Evolutionary conservation across 352 stramenopile genomes (phyloP), one percentile per base, ranked within the genome.

Genomic region (Phytophthora brassicae): DNA sequence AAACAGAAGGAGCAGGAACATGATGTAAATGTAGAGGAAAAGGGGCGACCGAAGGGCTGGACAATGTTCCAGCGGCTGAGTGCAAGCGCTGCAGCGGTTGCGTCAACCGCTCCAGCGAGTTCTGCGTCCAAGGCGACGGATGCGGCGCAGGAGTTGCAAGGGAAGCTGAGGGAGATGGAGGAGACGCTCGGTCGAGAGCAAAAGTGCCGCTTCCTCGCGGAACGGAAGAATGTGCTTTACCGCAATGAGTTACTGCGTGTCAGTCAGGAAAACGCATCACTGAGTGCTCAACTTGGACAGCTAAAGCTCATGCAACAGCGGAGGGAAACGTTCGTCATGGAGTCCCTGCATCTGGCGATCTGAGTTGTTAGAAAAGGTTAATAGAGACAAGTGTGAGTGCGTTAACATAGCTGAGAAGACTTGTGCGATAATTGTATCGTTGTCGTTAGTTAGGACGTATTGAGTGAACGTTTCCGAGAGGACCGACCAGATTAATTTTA

Each of bases 151-250:
- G 26, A 31, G 26, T 31, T 22, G 52, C 70, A 26, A 51, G 8
- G 4, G 26, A 31, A 31, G 26, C 26, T 79, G 22, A 31, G 63
- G 20, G 66, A 58, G 31, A 49, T 88, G 17, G 76, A 89, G 36
- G 50, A 72, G 28, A 67, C 60, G 7, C 63, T 89, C 35, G 72
- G 79, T 48, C 70, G 78, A 35, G 82, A 92, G 46, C 78, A 81
- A 24, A 91, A 90, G 49, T 89, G 82, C 51, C 82, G 80, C 28
- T 86, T 86, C 28, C 68, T 92, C 19, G 72, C 78, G 4, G 82
- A 92, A 60, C 73, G 80, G 39, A 89, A 89, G 66, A 89, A 89
- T 57, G 84, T 89, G 28, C 17, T 92, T 23, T 92, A 92, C 28
- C 80, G 82, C 56, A 87, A 87, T 26, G 82, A 87, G 42, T 60